Evolutionary conservation across 129 eudicot genomes (phyloP), one percentile per base, ranked within the genome.

Genomic region (Flaveria linearis): DNA sequence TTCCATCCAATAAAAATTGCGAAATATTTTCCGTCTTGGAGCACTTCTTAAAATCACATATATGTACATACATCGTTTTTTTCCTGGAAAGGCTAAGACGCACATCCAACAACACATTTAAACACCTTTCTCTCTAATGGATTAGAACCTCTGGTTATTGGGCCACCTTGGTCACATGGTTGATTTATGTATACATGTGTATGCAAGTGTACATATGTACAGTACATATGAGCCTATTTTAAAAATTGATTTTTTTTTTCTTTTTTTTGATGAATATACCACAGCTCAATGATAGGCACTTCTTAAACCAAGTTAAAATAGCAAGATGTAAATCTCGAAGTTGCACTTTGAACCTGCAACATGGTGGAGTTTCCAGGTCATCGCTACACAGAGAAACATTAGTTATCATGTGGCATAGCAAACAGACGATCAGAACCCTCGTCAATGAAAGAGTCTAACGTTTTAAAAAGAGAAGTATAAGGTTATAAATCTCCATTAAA

Each of bases 371-470:
- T 72, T 76, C 71, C 16, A 82, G 78, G 47, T 79, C 82, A 13
- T 69, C 82, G 0, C 82, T 86, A 81, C 96, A 93, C 60, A 78
- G 68, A 42, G 96, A 93, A 84, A 88, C 96, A 0, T 67, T 93
- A 53, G 83, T 93, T 68, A 73, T 93, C 68, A 87, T 67, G 33
- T 90, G 98, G 98, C 81, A 88, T 85, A 88, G 96, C 81, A 84
- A 76, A 75, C 84, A 79, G 60, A 81, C 84, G 56, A 83, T 68
- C n/a, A 85, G 80, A 65, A 86, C 89, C 39, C 80, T 90, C 26
- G 88, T 93, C 46, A 86, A 86, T 73, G 96, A 88, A 74, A 83
- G 96, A 78, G 45, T 90, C 14, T 91, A 88, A 73, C 62, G 68
- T 68, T 66, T 12, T 20, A 18, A 42, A 76, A 6, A 71, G 49